phyloP scores from a whole-genome alignment of 352 stramenopile species.

The Pythium sukuiense region DNA sequence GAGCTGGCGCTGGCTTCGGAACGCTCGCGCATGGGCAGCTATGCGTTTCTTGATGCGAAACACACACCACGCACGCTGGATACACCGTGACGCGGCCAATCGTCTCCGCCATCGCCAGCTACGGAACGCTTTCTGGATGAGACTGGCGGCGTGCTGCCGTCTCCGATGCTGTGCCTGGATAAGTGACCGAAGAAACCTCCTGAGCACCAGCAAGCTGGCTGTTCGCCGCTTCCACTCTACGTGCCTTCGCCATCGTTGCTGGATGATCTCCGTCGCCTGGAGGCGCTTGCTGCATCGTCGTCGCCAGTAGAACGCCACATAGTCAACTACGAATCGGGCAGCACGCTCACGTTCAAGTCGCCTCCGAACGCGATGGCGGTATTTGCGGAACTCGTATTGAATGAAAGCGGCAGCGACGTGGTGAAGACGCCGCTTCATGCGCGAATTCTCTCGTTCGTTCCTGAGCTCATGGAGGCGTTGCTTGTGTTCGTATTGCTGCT shows the following conservation, averaged over 20 bases:
- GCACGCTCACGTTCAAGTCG: slow-evolving; percentile 29
- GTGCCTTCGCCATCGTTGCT: slow-evolving; percentile 22
- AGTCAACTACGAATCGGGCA: slow-evolving; percentile 36
- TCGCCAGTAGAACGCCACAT: slow-evolving; percentile 24
- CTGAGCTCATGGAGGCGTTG: slow-evolving; percentile 34
- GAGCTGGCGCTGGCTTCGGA: slow-evolving; percentile 33
- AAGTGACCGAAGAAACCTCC: slow-evolving; percentile 24
- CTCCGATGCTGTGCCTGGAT: slow-evolving; percentile 12
- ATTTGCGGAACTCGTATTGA: slow-evolving; percentile 58
- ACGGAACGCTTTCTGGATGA: slow-evolving; percentile 42
- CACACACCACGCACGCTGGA: slow-evolving; percentile 53
- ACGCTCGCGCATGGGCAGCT: slow-evolving; percentile 12
- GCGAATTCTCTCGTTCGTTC: slow-evolving; percentile 51
- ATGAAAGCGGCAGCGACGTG: slow-evolving; percentile 71
- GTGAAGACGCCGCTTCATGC: slow-evolving; percentile 60
- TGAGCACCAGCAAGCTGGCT: slow-evolving; percentile 21
- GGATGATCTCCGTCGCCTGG: slow-evolving; percentile 37
- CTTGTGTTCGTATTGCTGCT: slow-evolving; percentile 50
- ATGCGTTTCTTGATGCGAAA: slow-evolving; percentile 15
- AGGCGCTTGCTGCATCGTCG: slow-evolving; percentile 20
- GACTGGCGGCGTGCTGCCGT: background rate
- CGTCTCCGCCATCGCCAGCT: slow-evolving; percentile 6
- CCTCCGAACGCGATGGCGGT: slow-evolving; percentile 12
- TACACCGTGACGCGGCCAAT: slow-evolving; percentile 14
- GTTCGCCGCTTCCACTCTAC: slow-evolving; percentile 10